Evolutionary conservation across 2,329 filamentous ascomycete genomes (phyloP), one percentile per base, ranked within the genome.

Genomic region (Talaromyces sp.): DNA sequence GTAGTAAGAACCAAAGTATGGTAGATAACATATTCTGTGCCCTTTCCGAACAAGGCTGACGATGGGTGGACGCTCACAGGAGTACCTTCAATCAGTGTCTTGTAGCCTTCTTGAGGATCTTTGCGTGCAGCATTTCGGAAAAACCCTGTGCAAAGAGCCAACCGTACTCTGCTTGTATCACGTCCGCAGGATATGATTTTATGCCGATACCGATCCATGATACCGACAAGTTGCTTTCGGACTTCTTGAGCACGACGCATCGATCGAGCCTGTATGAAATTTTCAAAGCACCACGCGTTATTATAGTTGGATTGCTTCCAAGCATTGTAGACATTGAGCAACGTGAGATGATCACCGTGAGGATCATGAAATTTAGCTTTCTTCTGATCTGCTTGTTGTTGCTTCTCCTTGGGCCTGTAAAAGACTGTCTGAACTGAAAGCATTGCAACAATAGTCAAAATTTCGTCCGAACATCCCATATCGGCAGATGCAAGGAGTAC

Each of bases 291-390:
- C 95, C 95, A 99, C 0, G 93, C 88, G 65, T 88, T 91, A 59
- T 88, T 90, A 79, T 87, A 96, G 7, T 89, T 89, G 68, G 88
- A 90, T 52, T 89, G 85, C 76, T 97, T 97, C 95, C 95, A 99
- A n/a, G 87, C 88, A 73, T 97, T 97, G 82, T 96, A 99, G 0
- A 99, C 93, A 71, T 99, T 99, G 50, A 99, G 86, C 0, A 98
- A 84, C 0, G 95, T 99, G 13, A 99, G 83, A 73, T 99, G 95
- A 74, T 99, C 95, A 61, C 95, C 95, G 64, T 92, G 88, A 0
- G 94, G 91, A 73, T 99, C 95, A 79, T 97, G 92, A 80, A 99
- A 99, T 76, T 97, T 97, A 69, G 93, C 85, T 79, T 97, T 97
- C 82, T 98, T 98, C 78, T 97, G 92, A 74, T 99, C 95, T 3